Conservation (phyloP, 208 protist genomes). For the Perkinsela sp. region DNA sequence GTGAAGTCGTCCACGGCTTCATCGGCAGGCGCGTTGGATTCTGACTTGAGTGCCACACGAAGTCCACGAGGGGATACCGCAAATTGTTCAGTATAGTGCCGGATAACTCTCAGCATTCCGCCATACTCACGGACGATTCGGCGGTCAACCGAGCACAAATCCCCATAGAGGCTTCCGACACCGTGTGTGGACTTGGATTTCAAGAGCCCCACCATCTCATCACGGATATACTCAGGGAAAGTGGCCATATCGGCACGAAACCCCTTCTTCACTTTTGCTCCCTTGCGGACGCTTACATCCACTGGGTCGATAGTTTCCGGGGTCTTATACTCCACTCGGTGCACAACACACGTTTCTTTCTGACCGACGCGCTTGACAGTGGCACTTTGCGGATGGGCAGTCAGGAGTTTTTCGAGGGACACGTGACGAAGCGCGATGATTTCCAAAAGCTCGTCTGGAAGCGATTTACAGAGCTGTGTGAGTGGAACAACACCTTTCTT, state of each 20-base stretch:
- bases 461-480: neutral
- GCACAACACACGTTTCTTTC: neutral
- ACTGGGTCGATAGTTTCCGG: neutral
- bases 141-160: neutral
- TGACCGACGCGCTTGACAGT: neutral
- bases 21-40: too few relatives aligned
- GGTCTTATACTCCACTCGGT: neutral
- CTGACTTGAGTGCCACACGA: too few relatives aligned
- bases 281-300: too few relatives aligned
- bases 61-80: neutral
- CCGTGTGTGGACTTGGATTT: neutral
- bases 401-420: neutral
- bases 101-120: neutral
- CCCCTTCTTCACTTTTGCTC: neutral
- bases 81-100: neutral
- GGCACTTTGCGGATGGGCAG: neutral
- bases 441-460: neutral
- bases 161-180: neutral
- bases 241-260: neutral
- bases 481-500: neutral
- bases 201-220: neutral
- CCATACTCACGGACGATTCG: neutral
- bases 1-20: too few relatives aligned
- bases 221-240: neutral
- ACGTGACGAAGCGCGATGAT: neutral